A percentile compares a stretch with the other conserved stretches of the same genome.
Conservation (phyloP, 495 filamentous ascomycete genomes). For the Saxispiralis lemnorum region DNA sequence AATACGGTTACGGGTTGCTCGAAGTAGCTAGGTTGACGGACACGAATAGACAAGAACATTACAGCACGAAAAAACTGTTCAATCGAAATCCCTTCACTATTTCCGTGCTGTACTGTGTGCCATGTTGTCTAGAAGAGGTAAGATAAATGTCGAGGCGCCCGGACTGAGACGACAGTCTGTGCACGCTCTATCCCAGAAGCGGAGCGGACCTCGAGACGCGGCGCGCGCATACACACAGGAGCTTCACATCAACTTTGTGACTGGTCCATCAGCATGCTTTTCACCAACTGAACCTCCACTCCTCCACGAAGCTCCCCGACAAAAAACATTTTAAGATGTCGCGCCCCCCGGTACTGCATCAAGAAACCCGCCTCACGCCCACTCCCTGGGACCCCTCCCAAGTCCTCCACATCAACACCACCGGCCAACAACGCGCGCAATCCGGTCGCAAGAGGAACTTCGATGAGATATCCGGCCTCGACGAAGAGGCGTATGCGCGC, state of each 20-base stretch:
- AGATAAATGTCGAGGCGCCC: too few species aligned
- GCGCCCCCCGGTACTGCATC: conserved; percentile 36
- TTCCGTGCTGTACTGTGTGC: too few species aligned
- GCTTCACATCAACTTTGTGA: conserved; percentile 3
- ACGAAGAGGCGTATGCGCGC: conserved; percentile 56
- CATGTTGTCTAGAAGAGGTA: too few species aligned
- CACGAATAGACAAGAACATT: too few species aligned
- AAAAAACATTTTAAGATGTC: conserved; percentile 16
- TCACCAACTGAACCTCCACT: not conserved
- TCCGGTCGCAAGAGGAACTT: conserved; percentile 24
- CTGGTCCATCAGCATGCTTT: not conserved
- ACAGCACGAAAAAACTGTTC: too few species aligned
- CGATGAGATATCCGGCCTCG: conserved; percentile 35
- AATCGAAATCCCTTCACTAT: too few species aligned
- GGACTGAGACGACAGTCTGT: too few species aligned
- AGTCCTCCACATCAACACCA: conserved; percentile 51
- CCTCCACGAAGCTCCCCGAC: not conserved
- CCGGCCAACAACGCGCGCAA: conserved; percentile 20
- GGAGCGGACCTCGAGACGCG: not conserved
- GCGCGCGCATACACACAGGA: not conserved
- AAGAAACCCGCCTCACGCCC: conserved; percentile 70
- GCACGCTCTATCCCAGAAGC: too few species aligned
- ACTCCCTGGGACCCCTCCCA: conserved; percentile 55
- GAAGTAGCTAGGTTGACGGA: too few species aligned
- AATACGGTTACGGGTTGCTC: too few species aligned